Conservation (phyloP, 2,329 filamentous ascomycete genomes). For the Rhytidhysteron rufulum region DNA sequence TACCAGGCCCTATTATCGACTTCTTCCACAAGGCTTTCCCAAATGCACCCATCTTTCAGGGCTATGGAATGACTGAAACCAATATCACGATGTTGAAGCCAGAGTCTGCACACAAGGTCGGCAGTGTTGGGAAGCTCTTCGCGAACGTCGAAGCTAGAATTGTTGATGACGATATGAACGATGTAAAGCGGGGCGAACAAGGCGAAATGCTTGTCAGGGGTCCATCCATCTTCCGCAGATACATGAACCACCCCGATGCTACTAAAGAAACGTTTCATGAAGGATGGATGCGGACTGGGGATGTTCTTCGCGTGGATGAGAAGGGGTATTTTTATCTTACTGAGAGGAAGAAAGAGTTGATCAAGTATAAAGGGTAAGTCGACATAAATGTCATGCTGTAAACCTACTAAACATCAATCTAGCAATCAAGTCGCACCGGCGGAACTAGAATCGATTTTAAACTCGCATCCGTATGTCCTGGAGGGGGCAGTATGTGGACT, state of each 20-base stretch:
- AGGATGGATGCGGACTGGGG: slow-evolving; percentile 30
- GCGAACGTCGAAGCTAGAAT: slow-evolving; percentile 19
- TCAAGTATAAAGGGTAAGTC: slow-evolving; percentile 26
- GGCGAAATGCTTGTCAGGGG: slow-evolving; percentile 25
- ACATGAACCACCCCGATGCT: slow-evolving; percentile 22
- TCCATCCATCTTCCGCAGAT: slow-evolving; percentile 25
- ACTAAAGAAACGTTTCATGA: slow-evolving; percentile 21
- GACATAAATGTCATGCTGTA: too few relatives aligned
- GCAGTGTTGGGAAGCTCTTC: slow-evolving; percentile 15
- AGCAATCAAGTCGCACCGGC: slow-evolving; percentile 28
- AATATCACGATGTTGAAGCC: slow-evolving; percentile 13
- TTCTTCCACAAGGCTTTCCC: slow-evolving; percentile 9
- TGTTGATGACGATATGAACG: slow-evolving; percentile 23
- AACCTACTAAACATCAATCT: neutral
- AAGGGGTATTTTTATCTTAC: slow-evolving; percentile 30
- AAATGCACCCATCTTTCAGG: slow-evolving; percentile 14
- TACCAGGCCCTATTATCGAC: slow-evolving; percentile 11
- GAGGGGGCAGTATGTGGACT: slow-evolving; percentile 31
- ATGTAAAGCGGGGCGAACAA: slow-evolving; percentile 21
- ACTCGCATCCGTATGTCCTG: slow-evolving; percentile 19
- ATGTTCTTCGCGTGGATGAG: slow-evolving; percentile 22
- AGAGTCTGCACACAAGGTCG: slow-evolving; percentile 9
- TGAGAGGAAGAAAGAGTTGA: slow-evolving; percentile 30
- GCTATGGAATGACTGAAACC: slow-evolving; percentile 20
- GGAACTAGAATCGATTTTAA: slow-evolving; percentile 28